phyloP scores from a whole-genome alignment of 345 rosid genomes.

The Corymbia maculata region DNA sequence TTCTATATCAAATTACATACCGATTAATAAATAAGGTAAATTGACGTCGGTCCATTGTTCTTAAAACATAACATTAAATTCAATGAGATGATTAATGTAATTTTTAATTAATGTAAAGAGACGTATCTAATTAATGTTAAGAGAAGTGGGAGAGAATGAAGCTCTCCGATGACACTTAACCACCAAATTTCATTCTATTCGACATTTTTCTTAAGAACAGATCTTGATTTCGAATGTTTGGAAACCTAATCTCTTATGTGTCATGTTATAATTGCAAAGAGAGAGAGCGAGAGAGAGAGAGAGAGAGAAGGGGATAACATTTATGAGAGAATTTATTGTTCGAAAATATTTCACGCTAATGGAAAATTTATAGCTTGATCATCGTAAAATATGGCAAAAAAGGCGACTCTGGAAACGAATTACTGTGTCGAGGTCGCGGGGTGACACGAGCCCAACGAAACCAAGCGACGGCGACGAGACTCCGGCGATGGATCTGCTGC shows the following conservation, averaged over 20 bases:
- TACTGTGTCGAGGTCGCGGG: neutral
- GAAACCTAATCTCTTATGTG: neutral
- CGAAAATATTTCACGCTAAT: neutral
- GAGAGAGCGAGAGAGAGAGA: neutral
- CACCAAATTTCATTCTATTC: neutral
- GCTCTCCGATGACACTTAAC: too few species aligned
- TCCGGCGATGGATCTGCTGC: conserved; percentile 43
- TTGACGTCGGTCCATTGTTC: rapidly evolving
- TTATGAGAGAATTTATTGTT: neutral
- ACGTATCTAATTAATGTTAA: too few species aligned
- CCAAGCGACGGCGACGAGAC: neutral
- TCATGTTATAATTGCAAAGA: neutral
- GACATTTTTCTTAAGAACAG: neutral
- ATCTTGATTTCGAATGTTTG: neutral
- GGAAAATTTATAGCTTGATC: neutral
- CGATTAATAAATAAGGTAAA: neutral
- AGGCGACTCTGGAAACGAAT: neutral
- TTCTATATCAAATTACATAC: neutral
- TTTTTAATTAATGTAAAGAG: neutral
- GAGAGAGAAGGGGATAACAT: neutral
- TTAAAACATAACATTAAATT: neutral
- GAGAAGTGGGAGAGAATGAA: too few species aligned
- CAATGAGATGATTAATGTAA: neutral
- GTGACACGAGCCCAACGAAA: neutral
- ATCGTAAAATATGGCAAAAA: neutral